These are phyloP conservation scores for Phytophthora crassamura DNA, from an alignment of 352 stramenopile species.

Conservation along the genomic window DNA sequence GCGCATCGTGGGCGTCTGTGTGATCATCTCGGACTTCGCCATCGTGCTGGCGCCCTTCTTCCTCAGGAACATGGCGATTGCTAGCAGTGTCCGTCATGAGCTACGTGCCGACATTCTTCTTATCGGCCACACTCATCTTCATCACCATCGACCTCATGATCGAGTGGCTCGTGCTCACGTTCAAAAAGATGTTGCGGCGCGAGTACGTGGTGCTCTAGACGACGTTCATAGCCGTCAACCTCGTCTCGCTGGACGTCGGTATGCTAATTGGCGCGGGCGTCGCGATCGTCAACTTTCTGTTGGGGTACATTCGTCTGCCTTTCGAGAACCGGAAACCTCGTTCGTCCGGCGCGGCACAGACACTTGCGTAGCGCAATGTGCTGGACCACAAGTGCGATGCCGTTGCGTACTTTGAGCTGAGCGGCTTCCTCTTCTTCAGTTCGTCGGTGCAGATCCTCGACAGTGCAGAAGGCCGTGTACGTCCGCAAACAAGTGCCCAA, in stretches of 20 bases:
- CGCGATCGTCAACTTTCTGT: slow-evolving; percentile 84
- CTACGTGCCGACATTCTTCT: slow-evolving; percentile 97
- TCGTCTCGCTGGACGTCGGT: slow-evolving; percentile 93
- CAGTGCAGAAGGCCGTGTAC: slow-evolving; percentile 69
- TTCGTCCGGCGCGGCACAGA: slow-evolving; percentile 55
- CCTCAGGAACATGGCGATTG: too few species aligned
- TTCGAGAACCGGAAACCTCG: slow-evolving; percentile 62
- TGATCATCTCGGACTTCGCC: slow-evolving; percentile 85
- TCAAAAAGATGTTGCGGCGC: slow-evolving; percentile 70
- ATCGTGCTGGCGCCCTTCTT: slow-evolving; percentile 89
- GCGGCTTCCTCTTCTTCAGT: slow-evolving; percentile 86
- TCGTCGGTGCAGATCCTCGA: slow-evolving; percentile 81
- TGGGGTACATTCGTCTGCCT: slow-evolving; percentile 69
- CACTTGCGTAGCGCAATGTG: slow-evolving; percentile 49
- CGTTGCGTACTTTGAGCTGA: slow-evolving; percentile 81
- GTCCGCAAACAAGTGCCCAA: slow-evolving; percentile 46
- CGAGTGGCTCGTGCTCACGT: slow-evolving; percentile 94
- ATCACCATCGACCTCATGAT: slow-evolving; percentile 97
- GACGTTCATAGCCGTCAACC: slow-evolving; percentile 94
- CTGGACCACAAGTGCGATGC: slow-evolving; percentile 63
- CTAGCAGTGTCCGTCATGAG: slow-evolving; percentile 94
- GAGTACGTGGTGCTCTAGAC: slow-evolving; percentile 94
- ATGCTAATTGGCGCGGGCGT: slow-evolving; percentile 93
- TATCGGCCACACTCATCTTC: slow-evolving; percentile 96
- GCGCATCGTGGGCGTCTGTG: slow-evolving; percentile 89